Evolutionary conservation across 768 basidiomycete species (phyloP).

Genomic region (Lyophyllum semitale): DNA sequence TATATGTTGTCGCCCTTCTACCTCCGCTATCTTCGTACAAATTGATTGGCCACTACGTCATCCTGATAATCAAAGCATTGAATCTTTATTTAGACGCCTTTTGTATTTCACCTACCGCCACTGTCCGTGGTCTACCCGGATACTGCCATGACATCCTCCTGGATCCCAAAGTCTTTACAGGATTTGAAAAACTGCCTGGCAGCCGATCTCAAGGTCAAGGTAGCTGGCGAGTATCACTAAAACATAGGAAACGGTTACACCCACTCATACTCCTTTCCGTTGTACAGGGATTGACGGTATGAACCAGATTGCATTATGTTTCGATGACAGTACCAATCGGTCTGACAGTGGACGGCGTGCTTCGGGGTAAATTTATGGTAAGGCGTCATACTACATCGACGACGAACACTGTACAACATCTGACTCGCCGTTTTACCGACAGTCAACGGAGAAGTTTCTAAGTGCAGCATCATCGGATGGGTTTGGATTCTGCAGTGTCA

Average conservation of each 20-base stretch:
- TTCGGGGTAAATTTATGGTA: conserved; percentile 95
- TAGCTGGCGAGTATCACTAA: conserved; percentile 68
- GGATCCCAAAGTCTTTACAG: conserved; percentile 39
- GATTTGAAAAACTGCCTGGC: conserved; percentile 57
- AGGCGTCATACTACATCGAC: background rate
- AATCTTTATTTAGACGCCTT: too few species aligned
- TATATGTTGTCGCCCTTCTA: too few species aligned
- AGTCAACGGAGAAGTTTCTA: conserved; percentile 93
- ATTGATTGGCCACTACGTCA: background rate
- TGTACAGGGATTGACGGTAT: conserved; percentile 64
- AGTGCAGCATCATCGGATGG: conserved; percentile 77
- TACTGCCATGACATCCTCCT: background rate
- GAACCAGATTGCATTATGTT: conserved; percentile 9
- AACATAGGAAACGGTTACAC: background rate
- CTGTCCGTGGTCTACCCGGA: too few species aligned
- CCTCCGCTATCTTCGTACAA: too few species aligned
- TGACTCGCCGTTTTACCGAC: conserved; percentile 12
- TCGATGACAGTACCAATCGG: background rate
- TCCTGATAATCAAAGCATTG: too few species aligned
- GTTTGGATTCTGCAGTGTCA: conserved; percentile 92
- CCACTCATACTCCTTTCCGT: conserved; percentile 3
- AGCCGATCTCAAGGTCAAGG: conserved; percentile 84
- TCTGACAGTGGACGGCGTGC: conserved; percentile 81
- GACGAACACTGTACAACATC: background rate
- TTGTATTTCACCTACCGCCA: too few species aligned